Evolutionary conservation across 179 eudicot genomes (phyloP), one percentile per base, ranked within the genome.

Genomic region (Spergularia azorica): DNA sequence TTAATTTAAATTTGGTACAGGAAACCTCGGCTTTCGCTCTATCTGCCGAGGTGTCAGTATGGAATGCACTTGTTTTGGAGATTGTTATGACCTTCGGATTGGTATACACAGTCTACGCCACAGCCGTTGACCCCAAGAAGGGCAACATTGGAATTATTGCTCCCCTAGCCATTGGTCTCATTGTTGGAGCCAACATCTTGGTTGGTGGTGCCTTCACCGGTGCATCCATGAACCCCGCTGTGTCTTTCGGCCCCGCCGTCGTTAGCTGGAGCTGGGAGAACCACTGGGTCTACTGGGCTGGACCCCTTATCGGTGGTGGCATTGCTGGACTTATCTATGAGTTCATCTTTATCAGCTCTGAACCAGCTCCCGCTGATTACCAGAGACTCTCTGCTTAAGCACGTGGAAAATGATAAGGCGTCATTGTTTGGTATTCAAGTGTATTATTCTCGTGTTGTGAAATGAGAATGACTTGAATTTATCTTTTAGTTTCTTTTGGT

Each of bases 261-360:
- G 81, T 85, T 3, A 86, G 88, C 77, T 83, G 88, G 88, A 77
- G 56, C 41, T 86, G 88, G 88, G 59, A 14, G 48, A 58, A 70
- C 77, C 88, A 86, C 57, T 86, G 88, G 88, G 83, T 86, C 70
- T 86, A 86, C 66, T 86, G 88, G 88, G 84, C 58, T 4, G 88
- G 88, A 9, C 88, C 88, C 0, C 81, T 86, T 36, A 21, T 83
- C 8, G 88, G 88, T 58, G 86, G 75, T n/a, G 86, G 79, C 10
- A 20, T 86, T n/a, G 88, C 88, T 16, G 88, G 83, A 4, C 62
- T 86, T 6, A 67, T 83, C 17, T 86, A 86, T 26, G 88, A 86
- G 50, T 39, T 75, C 7, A 54, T 83, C 76, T 86, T 86, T 52
- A 78, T 86, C 16, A 77, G 80, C 17, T 59, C 74, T 6, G 79